These are phyloP conservation scores for Coemansia sp. DNA, from an alignment of 192 early-diverging fungal genomes.

Conservation along the genomic window DNA sequence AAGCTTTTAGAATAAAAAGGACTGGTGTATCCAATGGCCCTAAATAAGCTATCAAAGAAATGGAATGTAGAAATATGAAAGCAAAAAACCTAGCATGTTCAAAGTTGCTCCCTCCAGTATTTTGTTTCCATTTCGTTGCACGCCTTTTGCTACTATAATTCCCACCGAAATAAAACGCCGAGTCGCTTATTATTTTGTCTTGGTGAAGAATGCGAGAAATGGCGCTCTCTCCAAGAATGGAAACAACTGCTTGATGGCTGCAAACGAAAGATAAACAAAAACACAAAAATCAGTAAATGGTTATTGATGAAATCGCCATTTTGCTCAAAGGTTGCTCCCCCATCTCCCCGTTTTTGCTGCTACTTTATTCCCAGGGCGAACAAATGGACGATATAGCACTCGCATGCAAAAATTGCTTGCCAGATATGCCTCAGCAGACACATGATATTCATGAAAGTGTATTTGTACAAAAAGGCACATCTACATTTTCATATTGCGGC, in stretches of 20 bases:
- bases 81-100: background rate
- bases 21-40: background rate
- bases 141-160: background rate
- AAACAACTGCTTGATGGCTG: slow-evolving; percentile 6
- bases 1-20: background rate
- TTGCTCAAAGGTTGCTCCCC: background rate
- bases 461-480: background rate
- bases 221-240: slow-evolving; percentile 7
- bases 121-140: background rate
- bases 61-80: slow-evolving; percentile 1
- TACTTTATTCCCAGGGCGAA: background rate
- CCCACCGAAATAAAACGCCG: slow-evolving; percentile 7
- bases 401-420: background rate
- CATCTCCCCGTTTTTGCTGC: slow-evolving; percentile 4
- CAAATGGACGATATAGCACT: background rate
- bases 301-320: background rate
- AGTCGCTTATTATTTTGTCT: background rate
- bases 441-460: background rate
- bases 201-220: slow-evolving; percentile 5
- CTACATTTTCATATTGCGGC: background rate
- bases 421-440: background rate
- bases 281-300: slow-evolving; percentile 17
- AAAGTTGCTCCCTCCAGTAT: background rate
- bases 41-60: slow-evolving; percentile 2
- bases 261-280: slow-evolving; percentile 16